Base-by-base conservation (phyloP, 148 eudicot genomes). In the Rhododendron molle region DNA sequence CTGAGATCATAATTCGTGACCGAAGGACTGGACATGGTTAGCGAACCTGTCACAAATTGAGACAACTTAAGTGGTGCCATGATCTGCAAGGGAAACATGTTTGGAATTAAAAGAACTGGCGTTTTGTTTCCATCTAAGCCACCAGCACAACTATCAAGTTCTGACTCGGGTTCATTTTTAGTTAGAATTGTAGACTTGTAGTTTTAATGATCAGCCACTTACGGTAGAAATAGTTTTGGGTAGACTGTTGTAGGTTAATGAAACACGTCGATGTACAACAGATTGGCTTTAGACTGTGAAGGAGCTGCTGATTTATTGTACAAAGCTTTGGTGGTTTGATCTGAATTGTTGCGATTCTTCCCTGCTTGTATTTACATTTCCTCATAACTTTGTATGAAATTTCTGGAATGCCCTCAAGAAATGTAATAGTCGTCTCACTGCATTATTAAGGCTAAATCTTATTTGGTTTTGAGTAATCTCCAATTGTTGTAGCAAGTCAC, bases 251-350 rank as follows among this genome's bases (percentile, higher is more conserved):
- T 50, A 32, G 28, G 23, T 52, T 16, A 49, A 79, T 28, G 26
- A 13, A 43, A 15, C 21, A 28, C 23, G 3, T 50, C 40, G 30
- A 50, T 80, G 65, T 80, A 30, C 58, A 5, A 50, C 4, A 30
- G 65, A 80, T 7, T 49, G 43, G 23, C n/a, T 80, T 40, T 4
- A 74, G 23, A 44, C 65, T 78, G 58, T 80, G 65, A 30, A 13
- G 82, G 65, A 52, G 65, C 82, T 49, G 36, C 81, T 79, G n/a
- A 28, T 78, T 46, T 46, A 30, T 80, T 80, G 82, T 52, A 50
- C 28, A 34, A 34, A 49, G 60, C 82, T 28, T 80, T 65, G 72
- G 15, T 67, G 32, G 73, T 26, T 3, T 67, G 73, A 5, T 67
- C 32, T 67, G 32, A 67, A 67, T 67, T 56, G 82, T 80, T 80